Evolutionary conservation across 2,329 filamentous ascomycete species (phyloP).

Genomic region (Cladobotryum protrusum): DNA sequence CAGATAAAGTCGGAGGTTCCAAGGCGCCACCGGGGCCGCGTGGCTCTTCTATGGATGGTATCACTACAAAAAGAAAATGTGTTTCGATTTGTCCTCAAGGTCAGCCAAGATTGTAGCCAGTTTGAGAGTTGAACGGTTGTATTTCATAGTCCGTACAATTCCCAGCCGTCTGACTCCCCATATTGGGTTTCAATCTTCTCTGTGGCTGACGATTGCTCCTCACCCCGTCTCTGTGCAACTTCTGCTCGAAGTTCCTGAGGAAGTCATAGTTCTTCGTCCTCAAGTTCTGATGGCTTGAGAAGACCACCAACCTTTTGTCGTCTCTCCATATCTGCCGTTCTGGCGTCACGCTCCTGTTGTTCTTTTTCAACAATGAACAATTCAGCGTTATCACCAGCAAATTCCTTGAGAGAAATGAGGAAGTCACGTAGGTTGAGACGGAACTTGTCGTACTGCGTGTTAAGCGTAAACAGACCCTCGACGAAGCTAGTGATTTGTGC

Average conservation of each 20-base stretch:
- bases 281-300: conserved; percentile 94
- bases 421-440: conserved; percentile 95
- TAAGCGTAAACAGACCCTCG: conserved; percentile 79
- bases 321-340: conserved; percentile 83
- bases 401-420: conserved; percentile 94
- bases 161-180: conserved; percentile 52
- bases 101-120: background rate
- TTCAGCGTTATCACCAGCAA: conserved; percentile 90
- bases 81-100: background rate
- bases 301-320: conserved; percentile 92
- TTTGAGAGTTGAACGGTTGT: background rate
- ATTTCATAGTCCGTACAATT: conserved; percentile 54
- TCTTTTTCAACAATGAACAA: conserved; percentile 93
- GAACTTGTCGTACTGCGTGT: conserved; percentile 88
- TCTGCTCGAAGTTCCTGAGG: conserved; percentile 60
- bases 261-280: conserved; percentile 87
- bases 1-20: conserved; percentile 1
- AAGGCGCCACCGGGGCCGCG: conserved; percentile 10
- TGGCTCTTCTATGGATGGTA: conserved; percentile 20
- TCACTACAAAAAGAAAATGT: conserved; percentile 18
- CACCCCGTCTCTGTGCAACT: conserved; percentile 38
- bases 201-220: conserved; percentile 15
- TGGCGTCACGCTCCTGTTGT: conserved; percentile 77
- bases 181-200: conserved; percentile 21
- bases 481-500: conserved; percentile 87